Evolutionary conservation across 495 filamentous ascomycete species (phyloP).

Genomic region (Trichoderma gamsii): DNA sequence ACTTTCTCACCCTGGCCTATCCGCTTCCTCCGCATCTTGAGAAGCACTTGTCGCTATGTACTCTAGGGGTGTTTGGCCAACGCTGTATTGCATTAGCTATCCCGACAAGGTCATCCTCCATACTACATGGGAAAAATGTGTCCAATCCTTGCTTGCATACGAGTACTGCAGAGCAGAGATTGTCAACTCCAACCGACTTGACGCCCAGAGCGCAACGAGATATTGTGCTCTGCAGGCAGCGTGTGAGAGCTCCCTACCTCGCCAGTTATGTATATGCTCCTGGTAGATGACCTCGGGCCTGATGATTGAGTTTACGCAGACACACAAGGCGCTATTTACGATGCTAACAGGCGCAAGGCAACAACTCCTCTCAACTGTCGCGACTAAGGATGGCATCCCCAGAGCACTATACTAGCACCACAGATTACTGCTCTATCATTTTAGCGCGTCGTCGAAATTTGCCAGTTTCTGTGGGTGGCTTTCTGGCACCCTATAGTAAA

Average conservation of each 20-base stretch:
- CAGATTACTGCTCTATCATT: background rate
- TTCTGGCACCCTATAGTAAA: too few species aligned
- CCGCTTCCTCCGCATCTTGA: background rate
- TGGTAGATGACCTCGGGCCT: background rate
- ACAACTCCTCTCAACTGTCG: background rate
- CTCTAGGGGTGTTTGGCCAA: background rate
- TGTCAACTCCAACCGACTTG: background rate
- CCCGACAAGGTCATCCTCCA: background rate
- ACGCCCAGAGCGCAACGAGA: background rate
- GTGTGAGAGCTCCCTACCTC: background rate
- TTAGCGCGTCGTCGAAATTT: background rate
- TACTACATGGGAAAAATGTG: background rate
- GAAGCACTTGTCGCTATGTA: too few species aligned
- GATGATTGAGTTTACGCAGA: background rate
- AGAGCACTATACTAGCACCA: background rate
- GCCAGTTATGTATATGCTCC: background rate
- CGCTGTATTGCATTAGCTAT: background rate
- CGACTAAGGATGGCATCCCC: background rate
- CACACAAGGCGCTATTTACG: background rate
- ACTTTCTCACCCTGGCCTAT: conserved; percentile 7
- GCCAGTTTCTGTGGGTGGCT: background rate
- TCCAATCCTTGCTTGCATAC: conserved; percentile 2
- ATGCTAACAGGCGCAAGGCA: background rate
- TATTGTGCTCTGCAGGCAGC: background rate
- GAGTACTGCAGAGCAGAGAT: conserved; percentile 2